phyloP scores from a whole-genome alignment of 768 basidiomycete species.

The Coprinopsis cinerea region DNA sequence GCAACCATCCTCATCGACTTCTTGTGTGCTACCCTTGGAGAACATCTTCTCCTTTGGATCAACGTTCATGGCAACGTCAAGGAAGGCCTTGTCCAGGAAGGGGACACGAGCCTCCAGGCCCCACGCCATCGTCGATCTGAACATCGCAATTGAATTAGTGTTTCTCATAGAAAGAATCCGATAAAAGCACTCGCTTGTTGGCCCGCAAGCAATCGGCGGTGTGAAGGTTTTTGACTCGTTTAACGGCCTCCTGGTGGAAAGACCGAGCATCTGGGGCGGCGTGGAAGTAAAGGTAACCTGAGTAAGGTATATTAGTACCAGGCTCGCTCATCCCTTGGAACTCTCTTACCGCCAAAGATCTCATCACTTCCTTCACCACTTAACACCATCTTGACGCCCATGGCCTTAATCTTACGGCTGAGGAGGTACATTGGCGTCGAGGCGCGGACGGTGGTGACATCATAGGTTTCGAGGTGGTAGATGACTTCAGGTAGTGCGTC shows the following conservation, averaged over 20 bases:
- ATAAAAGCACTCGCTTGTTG: constrained; percentile 70
- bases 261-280: constrained; percentile 84
- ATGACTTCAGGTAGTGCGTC: constrained; percentile 98
- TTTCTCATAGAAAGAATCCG: background rate
- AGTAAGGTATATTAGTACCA: background rate
- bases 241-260: constrained; percentile 93
- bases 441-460: constrained; percentile 97
- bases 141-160: no score
- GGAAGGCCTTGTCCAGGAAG: constrained; percentile 95
- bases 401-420: constrained; percentile 97
- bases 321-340: background rate
- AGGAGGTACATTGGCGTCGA: constrained; percentile 99
- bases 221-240: constrained; percentile 95
- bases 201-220: constrained; percentile 96
- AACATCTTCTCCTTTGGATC: constrained; percentile 88
- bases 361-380: constrained; percentile 98
- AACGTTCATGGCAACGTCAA: constrained; percentile 89
- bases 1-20: constrained; percentile 76
- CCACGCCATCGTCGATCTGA: constrained; percentile 99
- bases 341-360: constrained; percentile 79
- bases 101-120: constrained; percentile 98
- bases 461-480: constrained; percentile 97
- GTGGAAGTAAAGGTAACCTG: constrained; percentile 99
- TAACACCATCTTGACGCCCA: constrained; percentile 99
- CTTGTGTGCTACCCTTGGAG: constrained; percentile 68